Percentiles rank a stretch among this genome's conserved stretches.
These are phyloP conservation scores for Primulina tabacum DNA, from an alignment of 257 asterid genomes.

Conservation along the genomic window DNA sequence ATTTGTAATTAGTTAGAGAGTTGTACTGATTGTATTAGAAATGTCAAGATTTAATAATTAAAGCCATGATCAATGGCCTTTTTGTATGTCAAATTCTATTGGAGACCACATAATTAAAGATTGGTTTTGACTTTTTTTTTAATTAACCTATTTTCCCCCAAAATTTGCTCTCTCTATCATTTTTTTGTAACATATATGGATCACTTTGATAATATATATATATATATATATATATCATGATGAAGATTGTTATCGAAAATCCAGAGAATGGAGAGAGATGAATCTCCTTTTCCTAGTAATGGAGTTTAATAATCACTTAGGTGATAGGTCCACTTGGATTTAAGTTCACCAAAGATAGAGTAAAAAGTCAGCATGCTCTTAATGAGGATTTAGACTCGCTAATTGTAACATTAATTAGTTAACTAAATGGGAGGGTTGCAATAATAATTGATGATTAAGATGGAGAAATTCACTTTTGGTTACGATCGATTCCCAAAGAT, in stretches of 20 bases:
- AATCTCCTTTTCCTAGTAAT: constrained; percentile 21
- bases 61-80: constrained; percentile 18
- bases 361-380: constrained; percentile 38
- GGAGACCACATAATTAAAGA: constrained; percentile 14
- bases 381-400: constrained; percentile 35
- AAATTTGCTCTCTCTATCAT: neutral
- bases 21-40: constrained; percentile 16
- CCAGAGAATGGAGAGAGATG: constrained; percentile 16
- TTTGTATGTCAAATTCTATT: constrained; percentile 5
- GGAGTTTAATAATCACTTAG: constrained; percentile 41
- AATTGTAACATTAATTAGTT: constrained; percentile 31
- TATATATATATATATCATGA: neutral
- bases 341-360: constrained; percentile 23
- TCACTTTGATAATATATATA: too few relatives aligned
- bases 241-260: constrained; percentile 9
- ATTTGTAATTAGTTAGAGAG: constrained; percentile 21
- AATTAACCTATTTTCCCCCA: too few relatives aligned
- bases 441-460: neutral
- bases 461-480: neutral
- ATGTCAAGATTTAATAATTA: constrained; percentile 19
- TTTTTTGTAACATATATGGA: too few relatives aligned
- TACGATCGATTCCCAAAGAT: neutral
- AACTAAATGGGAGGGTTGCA: neutral
- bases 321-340: constrained; percentile 35
- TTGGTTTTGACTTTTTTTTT: neutral